Base-by-base conservation (phyloP, 495 filamentous ascomycete species). In the Hapsidospora chrysogenum region DNA sequence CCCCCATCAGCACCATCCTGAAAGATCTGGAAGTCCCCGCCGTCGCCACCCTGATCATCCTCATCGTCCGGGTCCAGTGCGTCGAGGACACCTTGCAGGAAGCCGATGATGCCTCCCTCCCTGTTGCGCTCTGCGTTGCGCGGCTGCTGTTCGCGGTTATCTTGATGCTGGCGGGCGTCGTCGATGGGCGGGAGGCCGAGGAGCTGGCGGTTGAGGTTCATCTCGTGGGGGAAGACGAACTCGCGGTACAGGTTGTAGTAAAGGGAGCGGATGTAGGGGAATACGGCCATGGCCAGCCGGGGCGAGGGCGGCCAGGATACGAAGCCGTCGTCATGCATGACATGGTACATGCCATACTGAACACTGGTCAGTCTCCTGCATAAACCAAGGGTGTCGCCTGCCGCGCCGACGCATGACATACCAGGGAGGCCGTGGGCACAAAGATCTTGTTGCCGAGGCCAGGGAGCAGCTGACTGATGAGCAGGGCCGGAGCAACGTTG, bases 241-340 rank as follows among this genome's bases (percentile, higher is more conserved):
- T 62, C 59, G n/a, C 72, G 64, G 43, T 81, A 79, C 22, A 79
- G 49, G n/a, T 61, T 55, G 33, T 70, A 64, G 52, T 92, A 89
- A 17, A 66, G 58, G 15, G 69, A 59, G 25, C 80, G 73, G 19
- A 85, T 40, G 36, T 72, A 72, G 1, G 83, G 83, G 26, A 86
- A 61, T 2, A 75, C 47, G 0, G 72, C 63, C 39, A 89, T 58
- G 11, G 74, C 73, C 63, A 81, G 69, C n/a, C 70, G 63, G 2
- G 78, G 68, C 16, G 72, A 80, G 0, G 80, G 80, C 10, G 83
- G 83, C 83, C 83, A 92, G 11, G 36, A 21, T 3, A 46, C 36
- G 9, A 52, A 41, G 9, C 48, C 34, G 30, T 52, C 13, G 14
- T 57, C 37, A 7, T 49, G 37, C 10, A 38, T 37, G 13, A 50